Base-by-base conservation (phyloP, 1,139 yeast genomes). In the Protomyces arabidopsidicola region DNA sequence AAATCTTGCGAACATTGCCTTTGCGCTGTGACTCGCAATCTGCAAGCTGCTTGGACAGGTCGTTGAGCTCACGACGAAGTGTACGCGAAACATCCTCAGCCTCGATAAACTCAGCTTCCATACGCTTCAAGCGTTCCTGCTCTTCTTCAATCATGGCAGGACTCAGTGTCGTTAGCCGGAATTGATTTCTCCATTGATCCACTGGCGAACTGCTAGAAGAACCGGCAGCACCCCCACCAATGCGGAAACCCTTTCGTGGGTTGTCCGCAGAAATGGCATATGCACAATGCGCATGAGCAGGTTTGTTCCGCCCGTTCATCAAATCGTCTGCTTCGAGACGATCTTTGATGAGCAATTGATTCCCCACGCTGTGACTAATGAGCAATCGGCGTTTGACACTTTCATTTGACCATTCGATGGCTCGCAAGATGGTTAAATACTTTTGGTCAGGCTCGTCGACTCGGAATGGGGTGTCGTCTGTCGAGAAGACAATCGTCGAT, bases 321-420 rank as follows among this genome's bases (percentile, higher is more conserved):
- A 82, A 73, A 0, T 67, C 63, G 68, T 81, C 82, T 0, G 89
- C 93, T n/a, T 78, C 79, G 2, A 72, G 69, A 65, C 84, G 77
- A 56, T 83, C 77, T 2, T 79, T 77, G 24, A 84, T 78, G 48
- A 90, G 75, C 0, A 87, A 76, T 0, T 81, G 76, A 34, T 80
- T 79, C 70, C 91, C 96, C 59, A 88, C 80, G 35, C 76, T 78
- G 63, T 79, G 79, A 16, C 80, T 70, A 75, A 91, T 97, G 65
- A 90, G 84, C 64, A 91, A 74, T 12, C 55, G 64, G n/a, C 57
- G 61, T 39, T 55, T 62, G 36, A 65, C 66, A 20, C 54, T 53
- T 22, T 61, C 64, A 45, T 65, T 60, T 42, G 62, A 16, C 59
- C 69, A 67, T 39, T 68, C 79, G 35, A 91, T 70, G 38, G 82